A percentile compares a stretch with the other conserved stretches of the same genome.
Evolutionary conservation across 75 land plant genomes (phyloP).

Genomic region (Selaginella tamariscina): DNA sequence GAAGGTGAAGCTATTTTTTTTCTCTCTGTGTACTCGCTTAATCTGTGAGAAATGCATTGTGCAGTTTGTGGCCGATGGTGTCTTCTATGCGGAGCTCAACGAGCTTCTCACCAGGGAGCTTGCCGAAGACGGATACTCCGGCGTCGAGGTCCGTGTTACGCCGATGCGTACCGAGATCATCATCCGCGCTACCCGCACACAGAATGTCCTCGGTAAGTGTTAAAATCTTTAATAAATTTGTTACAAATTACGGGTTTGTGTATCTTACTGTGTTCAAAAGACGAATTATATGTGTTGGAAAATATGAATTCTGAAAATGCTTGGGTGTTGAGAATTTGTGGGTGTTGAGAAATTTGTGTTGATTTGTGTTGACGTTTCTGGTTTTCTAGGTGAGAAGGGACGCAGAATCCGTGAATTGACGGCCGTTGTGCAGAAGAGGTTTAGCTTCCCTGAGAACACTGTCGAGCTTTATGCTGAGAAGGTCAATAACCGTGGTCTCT

Average conservation of each 20-base stretch:
- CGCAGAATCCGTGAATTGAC: too few species aligned
- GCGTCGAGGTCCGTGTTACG: too few species aligned
- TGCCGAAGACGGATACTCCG: too few species aligned
- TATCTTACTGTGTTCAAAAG: too few species aligned
- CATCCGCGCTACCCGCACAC: conserved; percentile 27
- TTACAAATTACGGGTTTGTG: too few species aligned
- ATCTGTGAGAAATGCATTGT: neutral
- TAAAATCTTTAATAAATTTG: neutral
- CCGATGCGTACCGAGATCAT: too few species aligned
- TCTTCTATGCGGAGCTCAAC: too few species aligned
- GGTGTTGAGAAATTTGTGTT: conserved; percentile 1
- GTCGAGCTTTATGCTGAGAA: too few species aligned
- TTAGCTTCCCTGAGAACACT: too few species aligned
- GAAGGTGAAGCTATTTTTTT: conserved; percentile 7
- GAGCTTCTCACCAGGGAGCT: conserved; percentile 26
- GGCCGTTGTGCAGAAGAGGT: conserved; percentile 29
- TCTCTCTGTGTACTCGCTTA: neutral
- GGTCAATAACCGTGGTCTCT: too few species aligned
- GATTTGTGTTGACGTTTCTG: conserved; percentile 3
- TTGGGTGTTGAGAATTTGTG: neutral
- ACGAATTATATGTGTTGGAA: too few species aligned
- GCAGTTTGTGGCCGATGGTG: conserved; percentile 25
- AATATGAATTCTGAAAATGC: neutral
- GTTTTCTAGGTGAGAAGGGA: conserved; percentile 27
- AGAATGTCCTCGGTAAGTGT: conserved; percentile 21